Base-by-base conservation (phyloP, 768 basidiomycete genomes). In the Podaxis mareebaensis region DNA sequence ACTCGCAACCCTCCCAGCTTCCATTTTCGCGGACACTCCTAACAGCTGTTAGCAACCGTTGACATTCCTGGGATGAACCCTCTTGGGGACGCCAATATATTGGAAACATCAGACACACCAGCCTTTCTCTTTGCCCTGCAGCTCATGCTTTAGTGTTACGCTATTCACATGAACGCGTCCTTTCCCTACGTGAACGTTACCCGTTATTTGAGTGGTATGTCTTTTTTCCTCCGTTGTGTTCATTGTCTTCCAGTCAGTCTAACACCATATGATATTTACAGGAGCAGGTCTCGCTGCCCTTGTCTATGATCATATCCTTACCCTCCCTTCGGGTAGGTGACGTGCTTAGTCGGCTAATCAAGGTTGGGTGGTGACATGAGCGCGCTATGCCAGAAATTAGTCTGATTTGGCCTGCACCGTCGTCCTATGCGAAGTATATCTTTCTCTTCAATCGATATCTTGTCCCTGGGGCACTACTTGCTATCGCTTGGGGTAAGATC, bases 161-260 rank as follows among this genome's bases (percentile, higher is more conserved):
- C n/a, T 17, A 46, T 17, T 7, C 7, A 20, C 6, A 58, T 58
- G 40, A 30, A 46, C 57, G 42, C 20, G 17, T 30, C 46, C 57
- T 58, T 58, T 44, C 57, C 26, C 13, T 60, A 60, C 46, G 49
- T 48, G 13, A 60, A 51, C 22, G 33, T n/a, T 28, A 60, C 49
- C 26, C 59, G 59, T 24, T 60, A 53, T 42, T 36, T 60, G 59
- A 60, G 52, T 39, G 59, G 59, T 60, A 42, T 39, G 59, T 51
- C 52, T 28, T 38, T n/a, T 17, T 46, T 8, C 7, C 17, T 17
- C 44, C 44, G 7, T n/a, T n/a, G 12, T 8, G 33, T 33, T 7
- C 15, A n/a, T 20, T 10, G 17, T 46, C 44, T 42, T 42, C 17
- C 40, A 13, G 12, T 4, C 13, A 42, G 17, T 42, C 40, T 20